Evolutionary conservation across 1,284 basidiomycete species (phyloP).

Genomic region (Earliella scabrosa): DNA sequence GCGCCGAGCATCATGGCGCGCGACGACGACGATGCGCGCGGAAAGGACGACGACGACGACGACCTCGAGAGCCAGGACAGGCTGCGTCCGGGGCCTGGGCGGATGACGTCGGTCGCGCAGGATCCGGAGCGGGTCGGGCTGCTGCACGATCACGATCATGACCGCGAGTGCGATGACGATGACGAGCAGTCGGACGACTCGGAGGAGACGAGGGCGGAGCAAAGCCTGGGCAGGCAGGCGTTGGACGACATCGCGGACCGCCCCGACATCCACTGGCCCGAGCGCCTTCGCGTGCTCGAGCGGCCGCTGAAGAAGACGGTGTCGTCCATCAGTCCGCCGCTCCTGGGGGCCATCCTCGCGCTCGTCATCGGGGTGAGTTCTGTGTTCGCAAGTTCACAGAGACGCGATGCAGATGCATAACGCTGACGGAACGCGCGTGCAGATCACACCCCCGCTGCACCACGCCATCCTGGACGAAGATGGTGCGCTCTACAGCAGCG

Average conservation of each 20-base stretch:
- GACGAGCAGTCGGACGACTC: conserved; percentile 13
- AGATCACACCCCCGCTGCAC: conserved; percentile 33
- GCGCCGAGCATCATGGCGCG: conserved; percentile 31
- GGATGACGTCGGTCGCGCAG: conserved; percentile 29
- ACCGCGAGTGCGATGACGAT: conserved; percentile 28
- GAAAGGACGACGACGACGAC: conserved; percentile 7
- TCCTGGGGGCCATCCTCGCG: conserved; percentile 36
- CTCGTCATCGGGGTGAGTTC: conserved; percentile 34
- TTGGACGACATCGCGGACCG: conserved; percentile 29
- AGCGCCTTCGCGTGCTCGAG: conserved; percentile 19
- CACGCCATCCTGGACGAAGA: conserved; percentile 28
- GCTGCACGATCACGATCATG: conserved; percentile 29
- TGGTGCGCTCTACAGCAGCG: conserved; percentile 30
- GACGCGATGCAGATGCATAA: no score
- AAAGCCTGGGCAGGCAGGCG: conserved; percentile 14
- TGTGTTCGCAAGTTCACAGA: no score
- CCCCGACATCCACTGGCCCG: conserved; percentile 33
- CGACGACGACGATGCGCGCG: conserved; percentile 21
- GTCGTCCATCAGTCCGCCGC: conserved; percentile 30
- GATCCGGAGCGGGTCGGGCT: conserved; percentile 35
- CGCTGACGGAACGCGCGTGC: neutral
- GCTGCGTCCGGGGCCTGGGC: conserved; percentile 26
- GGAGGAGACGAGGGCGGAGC: conserved; percentile 1
- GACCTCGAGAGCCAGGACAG: conserved; percentile 13
- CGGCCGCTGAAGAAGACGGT: conserved; percentile 27